Evolutionary conservation across 73 alveolate species (phyloP).

Genomic region (Tetrahymena elliotti): DNA sequence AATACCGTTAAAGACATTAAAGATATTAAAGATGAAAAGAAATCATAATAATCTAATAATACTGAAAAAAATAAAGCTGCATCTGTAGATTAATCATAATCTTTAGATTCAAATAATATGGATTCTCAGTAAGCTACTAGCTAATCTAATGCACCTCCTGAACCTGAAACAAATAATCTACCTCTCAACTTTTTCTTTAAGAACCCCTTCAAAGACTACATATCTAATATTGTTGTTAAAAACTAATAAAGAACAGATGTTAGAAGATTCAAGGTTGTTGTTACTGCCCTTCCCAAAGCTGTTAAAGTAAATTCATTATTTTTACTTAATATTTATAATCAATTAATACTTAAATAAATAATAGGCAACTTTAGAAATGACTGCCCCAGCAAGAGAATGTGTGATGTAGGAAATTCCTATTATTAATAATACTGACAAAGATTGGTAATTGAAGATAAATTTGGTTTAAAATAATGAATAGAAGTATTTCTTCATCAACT

Average conservation of each 20-base stretch:
- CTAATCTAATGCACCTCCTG: neutral
- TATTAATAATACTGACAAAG: constrained; percentile 88
- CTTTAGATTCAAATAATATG: neutral
- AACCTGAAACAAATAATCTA: constrained; percentile 14
- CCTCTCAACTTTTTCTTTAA: constrained; percentile 16
- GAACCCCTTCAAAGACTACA: constrained; percentile 33
- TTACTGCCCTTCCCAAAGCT: constrained; percentile 91
- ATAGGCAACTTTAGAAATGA: constrained; percentile 84
- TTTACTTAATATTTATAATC: neutral
- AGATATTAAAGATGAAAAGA: neutral
- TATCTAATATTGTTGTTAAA: constrained; percentile 5
- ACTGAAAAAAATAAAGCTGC: constrained; percentile 1
- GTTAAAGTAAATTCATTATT: constrained; percentile 35
- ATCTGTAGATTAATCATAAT: neutral
- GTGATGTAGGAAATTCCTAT: constrained; percentile 94
- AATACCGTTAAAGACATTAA: neutral
- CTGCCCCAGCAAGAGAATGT: constrained; percentile 84
- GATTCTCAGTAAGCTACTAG: neutral
- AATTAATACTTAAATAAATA: neutral
- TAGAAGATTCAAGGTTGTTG: constrained; percentile 80
- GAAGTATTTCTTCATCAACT: neutral
- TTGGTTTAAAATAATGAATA: neutral
- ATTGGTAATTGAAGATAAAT: constrained; percentile 85
- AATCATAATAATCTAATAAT: neutral
- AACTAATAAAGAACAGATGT: constrained; percentile 77